Conservation (phyloP, 2,329 filamentous ascomycete genomes). For the Raffaelea ambrosiae region DNA sequence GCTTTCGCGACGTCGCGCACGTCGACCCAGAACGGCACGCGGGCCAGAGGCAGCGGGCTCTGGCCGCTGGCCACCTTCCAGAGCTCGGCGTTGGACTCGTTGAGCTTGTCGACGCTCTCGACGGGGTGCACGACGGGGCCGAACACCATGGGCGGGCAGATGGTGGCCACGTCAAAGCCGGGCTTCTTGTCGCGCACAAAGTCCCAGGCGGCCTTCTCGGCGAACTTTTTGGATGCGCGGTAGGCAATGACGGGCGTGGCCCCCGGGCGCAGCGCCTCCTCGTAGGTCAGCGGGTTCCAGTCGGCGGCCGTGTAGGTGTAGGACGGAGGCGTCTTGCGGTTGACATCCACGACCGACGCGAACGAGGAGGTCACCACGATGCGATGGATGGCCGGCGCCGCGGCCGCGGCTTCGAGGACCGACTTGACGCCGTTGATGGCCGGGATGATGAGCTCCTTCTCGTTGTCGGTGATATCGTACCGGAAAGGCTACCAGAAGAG, state of each 20-base stretch:
- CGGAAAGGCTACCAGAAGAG: conserved; percentile 20
- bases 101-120: conserved; percentile 3
- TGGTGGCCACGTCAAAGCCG: conserved; percentile 35
- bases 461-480: conserved; percentile 32
- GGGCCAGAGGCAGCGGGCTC: conserved; percentile 12
- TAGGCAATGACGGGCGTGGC: conserved; percentile 31
- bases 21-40: conserved; percentile 11
- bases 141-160: conserved; percentile 12
- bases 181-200: conserved; percentile 33
- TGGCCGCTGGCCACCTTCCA: conserved; percentile 7
- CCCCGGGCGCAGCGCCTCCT: conserved; percentile 29
- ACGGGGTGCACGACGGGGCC: conserved; percentile 8
- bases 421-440: conserved; percentile 36
- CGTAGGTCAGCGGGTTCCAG: conserved; percentile 45
- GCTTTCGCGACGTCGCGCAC: conserved; percentile 9
- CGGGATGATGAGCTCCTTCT: conserved; percentile 34
- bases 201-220: conserved; percentile 46
- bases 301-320: conserved; percentile 33
- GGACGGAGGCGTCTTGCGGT: conserved; percentile 15
- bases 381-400: conserved; percentile 15
- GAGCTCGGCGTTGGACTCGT: conserved; percentile 10
- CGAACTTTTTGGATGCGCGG: conserved; percentile 45
- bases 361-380: conserved; percentile 19
- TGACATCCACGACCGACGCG: conserved; percentile 12
- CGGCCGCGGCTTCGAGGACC: conserved; percentile 26